phyloP scores from a whole-genome alignment of 2,329 filamentous ascomycete species.

The Penicillium sp. region DNA sequence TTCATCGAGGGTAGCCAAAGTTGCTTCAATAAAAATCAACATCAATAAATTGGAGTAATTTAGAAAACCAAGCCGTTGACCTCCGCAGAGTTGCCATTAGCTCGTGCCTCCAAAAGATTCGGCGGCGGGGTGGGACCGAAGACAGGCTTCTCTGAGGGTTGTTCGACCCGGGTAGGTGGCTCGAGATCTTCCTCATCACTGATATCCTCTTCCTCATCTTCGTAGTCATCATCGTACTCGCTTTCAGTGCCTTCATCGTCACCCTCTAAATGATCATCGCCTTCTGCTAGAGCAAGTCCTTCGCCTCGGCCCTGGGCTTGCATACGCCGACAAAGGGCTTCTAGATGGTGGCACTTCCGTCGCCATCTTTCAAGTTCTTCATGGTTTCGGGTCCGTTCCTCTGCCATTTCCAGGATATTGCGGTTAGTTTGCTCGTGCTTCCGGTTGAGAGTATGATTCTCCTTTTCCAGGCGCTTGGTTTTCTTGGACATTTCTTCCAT shows the following conservation, averaged over 20 bases:
- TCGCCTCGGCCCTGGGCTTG: constrained; percentile 86
- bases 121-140: constrained; percentile 53
- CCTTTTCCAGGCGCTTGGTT: constrained; percentile 93
- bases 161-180: constrained; percentile 28
- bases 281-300: constrained; percentile 59
- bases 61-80: constrained; percentile 39
- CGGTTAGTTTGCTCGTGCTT: constrained; percentile 92
- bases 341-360: constrained; percentile 85
- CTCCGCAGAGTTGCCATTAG: constrained; percentile 44
- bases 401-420: constrained; percentile 96
- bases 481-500: constrained; percentile 99
- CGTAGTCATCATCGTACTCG: constrained; percentile 58
- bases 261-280: constrained; percentile 49
- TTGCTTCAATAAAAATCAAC: constrained; percentile 6
- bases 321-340: constrained; percentile 93
- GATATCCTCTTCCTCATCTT: constrained; percentile 61
- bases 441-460: constrained; percentile 84
- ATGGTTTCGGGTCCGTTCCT: constrained; percentile 76
- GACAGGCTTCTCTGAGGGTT: constrained; percentile 41
- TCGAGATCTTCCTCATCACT: constrained; percentile 54
- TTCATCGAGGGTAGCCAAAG: constrained; percentile 12
- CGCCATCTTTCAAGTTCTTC: constrained; percentile 75
- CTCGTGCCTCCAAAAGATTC: constrained; percentile 46
- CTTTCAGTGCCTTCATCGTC: constrained; percentile 41
- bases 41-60: constrained; percentile 1